phyloP scores from a whole-genome alignment of 2,329 filamentous ascomycete genomes.

The Cercospora sp. region DNA sequence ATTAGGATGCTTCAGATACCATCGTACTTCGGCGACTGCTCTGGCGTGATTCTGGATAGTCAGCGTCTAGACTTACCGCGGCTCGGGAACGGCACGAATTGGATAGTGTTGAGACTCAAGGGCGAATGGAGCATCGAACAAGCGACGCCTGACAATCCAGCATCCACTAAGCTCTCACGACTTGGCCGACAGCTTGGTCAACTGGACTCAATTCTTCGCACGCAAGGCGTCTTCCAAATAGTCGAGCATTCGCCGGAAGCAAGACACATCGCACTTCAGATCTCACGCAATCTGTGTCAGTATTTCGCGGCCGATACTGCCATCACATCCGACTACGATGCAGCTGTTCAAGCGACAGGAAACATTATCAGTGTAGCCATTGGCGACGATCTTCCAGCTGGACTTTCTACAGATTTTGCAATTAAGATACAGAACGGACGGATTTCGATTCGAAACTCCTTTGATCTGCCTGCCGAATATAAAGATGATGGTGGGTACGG shows the following conservation, averaged over 20 bases:
- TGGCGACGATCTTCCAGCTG: slow-evolving; percentile 31
- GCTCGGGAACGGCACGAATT: neutral
- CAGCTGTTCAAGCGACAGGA: slow-evolving; percentile 35
- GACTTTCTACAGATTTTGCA: slow-evolving; percentile 34
- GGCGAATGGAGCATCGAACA: slow-evolving; percentile 11
- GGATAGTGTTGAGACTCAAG: neutral
- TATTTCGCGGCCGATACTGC: slow-evolving; percentile 58
- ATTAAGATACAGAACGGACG: slow-evolving; percentile 29
- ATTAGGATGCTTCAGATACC: slow-evolving; percentile 39
- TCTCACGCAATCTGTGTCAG: slow-evolving; percentile 59
- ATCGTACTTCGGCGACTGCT: slow-evolving; percentile 23
- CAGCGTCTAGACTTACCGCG: slow-evolving; percentile 5
- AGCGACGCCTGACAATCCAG: neutral
- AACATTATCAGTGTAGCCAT: slow-evolving; percentile 50
- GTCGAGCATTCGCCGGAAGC: slow-evolving; percentile 36
- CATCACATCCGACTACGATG: slow-evolving; percentile 38
- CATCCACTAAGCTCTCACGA: slow-evolving; percentile 35
- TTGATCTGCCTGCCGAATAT: slow-evolving; percentile 8
- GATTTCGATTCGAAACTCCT: slow-evolving; percentile 17
- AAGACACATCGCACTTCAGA: slow-evolving; percentile 51
- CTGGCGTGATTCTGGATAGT: slow-evolving; percentile 23
- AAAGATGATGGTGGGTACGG: slow-evolving; percentile 28
- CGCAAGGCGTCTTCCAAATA: slow-evolving; percentile 50
- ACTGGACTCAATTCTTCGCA: slow-evolving; percentile 57
- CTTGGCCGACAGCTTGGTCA: slow-evolving; percentile 53